Conservation (phyloP, 768 basidiomycete species). For the Dioszegia crocea region DNA sequence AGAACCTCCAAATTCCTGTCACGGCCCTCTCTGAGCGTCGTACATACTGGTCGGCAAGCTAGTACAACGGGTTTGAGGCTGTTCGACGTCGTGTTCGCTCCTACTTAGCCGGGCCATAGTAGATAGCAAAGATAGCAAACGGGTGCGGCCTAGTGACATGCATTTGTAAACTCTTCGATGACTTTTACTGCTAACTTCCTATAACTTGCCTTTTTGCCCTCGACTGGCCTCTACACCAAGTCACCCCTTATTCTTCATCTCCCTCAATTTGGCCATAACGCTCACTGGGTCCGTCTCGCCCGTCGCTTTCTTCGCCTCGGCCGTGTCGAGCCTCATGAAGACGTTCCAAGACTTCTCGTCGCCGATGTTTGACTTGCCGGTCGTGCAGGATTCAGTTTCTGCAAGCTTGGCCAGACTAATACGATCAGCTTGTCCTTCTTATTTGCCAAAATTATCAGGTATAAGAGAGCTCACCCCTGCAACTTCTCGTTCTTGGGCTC, state of each 20-base stretch:
- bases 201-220: background rate
- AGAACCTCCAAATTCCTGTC: too few relatives aligned
- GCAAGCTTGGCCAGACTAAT: slow-evolving; percentile 58
- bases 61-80: too few relatives aligned
- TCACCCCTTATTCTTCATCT: slow-evolving; percentile 64
- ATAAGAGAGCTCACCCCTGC: slow-evolving; percentile 46
- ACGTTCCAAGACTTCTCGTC: slow-evolving; percentile 95
- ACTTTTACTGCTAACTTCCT: background rate
- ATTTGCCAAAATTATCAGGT: background rate
- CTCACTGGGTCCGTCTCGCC: slow-evolving; percentile 55
- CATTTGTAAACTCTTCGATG: too few relatives aligned
- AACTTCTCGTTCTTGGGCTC: slow-evolving; percentile 60
- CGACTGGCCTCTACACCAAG: background rate
- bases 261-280: slow-evolving; percentile 71
- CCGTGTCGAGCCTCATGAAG: slow-evolving; percentile 74
- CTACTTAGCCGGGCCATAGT: too few relatives aligned
- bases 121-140: too few relatives aligned
- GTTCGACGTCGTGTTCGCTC: too few relatives aligned
- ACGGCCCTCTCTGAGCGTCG: too few relatives aligned
- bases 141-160: too few relatives aligned
- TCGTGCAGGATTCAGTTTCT: slow-evolving; percentile 61
- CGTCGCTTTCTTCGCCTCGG: slow-evolving; percentile 60
- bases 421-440: background rate
- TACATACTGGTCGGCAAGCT: too few relatives aligned
- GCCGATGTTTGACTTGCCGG: slow-evolving; percentile 79